Base-by-base conservation (phyloP, 495 filamentous ascomycete species). In the Daldinia caldariorum region DNA sequence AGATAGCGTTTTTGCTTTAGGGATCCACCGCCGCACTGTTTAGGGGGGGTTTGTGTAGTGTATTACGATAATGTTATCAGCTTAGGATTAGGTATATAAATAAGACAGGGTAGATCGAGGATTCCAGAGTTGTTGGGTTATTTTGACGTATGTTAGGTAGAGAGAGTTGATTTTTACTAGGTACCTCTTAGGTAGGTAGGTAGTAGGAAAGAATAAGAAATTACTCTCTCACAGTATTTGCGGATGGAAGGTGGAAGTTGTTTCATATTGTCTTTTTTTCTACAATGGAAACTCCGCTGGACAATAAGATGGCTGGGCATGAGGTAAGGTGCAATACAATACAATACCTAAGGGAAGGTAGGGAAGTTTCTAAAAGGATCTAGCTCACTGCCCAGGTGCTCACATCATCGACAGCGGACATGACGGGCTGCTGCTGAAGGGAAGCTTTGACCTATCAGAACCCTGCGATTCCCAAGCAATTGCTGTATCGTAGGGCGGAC, bases 361-460 rank as follows among this genome's bases (percentile, higher is more conserved):
- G n/a, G n/a, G n/a, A 38, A 58, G 34, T 64, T 58, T 34, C 49
- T 34, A 58, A 61, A 65, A 56, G 61, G 70, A 68, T 68, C 61
- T 58, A 73, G 70, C 70, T 73, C 72, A n/a, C n/a, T n/a, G n/a
- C n/a, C n/a, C n/a, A n/a, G n/a, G n/a, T n/a, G n/a, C n/a, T n/a
- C n/a, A n/a, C n/a, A 71, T 69, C 67, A 74, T 74, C 68, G 63
- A 71, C 65, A 56, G 59, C 63, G 71, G 60, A 60, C 63, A 74
- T 74, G 71, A 67, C 67, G 71, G 66, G 69, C 49, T 29, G 53
- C 58, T 59, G 43, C 41, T 57, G 18, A 34, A 49, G 31, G 5
- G 10, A 49, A 74, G 72, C 68, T 71, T 67, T 18, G 59, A 20
- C 72, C 72, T 69, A 74, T 74, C 64, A 67, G 61, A 61, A 35